A percentile compares a stretch with the other conserved stretches of the same genome.
Conservation (phyloP, 768 basidiomycete genomes). For the Lyophyllum decastes region DNA sequence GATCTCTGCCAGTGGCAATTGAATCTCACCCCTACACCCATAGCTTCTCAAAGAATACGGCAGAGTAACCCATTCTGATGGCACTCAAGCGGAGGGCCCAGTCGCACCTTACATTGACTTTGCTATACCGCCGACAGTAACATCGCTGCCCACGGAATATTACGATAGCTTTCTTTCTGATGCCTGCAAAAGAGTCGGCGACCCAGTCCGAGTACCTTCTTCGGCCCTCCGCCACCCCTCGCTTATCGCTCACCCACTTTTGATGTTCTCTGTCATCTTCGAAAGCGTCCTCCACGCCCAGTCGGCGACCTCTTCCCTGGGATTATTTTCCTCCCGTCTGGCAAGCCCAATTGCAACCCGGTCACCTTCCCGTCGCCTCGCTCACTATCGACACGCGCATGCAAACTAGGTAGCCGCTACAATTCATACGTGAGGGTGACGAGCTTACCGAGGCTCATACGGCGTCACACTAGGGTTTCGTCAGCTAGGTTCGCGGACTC, state of each 20-base stretch:
- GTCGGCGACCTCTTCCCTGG: constrained; percentile 75
- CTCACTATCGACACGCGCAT: constrained; percentile 64
- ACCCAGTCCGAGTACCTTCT: constrained; percentile 59
- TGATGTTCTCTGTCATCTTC: constrained; percentile 2
- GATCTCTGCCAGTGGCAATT: not conserved
- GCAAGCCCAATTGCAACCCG: constrained; percentile 75
- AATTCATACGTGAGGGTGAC: constrained; percentile 55
- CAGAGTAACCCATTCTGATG: constrained; percentile 4
- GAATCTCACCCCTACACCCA: not conserved
- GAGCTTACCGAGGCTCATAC: constrained; percentile 66
- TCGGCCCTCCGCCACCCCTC: not conserved
- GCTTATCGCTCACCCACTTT: constrained; percentile 1
- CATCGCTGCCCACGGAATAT: constrained; percentile 47
- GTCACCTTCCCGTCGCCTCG: constrained; percentile 85
- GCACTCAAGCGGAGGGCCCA: not conserved
- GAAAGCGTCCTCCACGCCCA: constrained; percentile 23
- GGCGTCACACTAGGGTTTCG: constrained; percentile 67
- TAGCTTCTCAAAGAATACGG: constrained; percentile 1
- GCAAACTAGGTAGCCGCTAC: constrained; percentile 41
- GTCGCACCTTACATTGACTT: not conserved
- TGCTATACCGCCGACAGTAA: constrained; percentile 13
- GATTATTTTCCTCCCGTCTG: constrained; percentile 79
- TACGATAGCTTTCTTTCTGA: constrained; percentile 64
- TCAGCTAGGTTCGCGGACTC: constrained; percentile 70
- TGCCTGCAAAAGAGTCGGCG: constrained; percentile 56